Evolutionary conservation across 2,329 filamentous ascomycete genomes (phyloP), one percentile per base, ranked within the genome.

Genomic region (Aspergillus unguis): DNA sequence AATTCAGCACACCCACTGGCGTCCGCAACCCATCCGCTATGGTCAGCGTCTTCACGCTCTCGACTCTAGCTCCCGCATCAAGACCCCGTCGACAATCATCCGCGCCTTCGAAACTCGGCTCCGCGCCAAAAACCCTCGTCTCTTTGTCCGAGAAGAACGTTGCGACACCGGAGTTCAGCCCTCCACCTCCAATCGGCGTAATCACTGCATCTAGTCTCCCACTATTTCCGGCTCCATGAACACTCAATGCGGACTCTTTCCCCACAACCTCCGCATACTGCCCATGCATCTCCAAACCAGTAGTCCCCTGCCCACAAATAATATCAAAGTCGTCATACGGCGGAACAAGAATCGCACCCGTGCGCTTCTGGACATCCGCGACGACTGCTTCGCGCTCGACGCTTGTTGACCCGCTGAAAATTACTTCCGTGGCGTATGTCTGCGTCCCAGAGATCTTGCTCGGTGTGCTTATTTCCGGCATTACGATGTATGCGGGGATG

Each of bases 301-400:
- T 78, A 0, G 92, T 97, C n/a, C 92, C 94, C 75, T 96, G 92
- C 0, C 94, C 92, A 0, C 96, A 82, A 51, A 97, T 87, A 59
- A 96, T 91, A 69, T 96, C 84, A 2, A 88, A 87, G 72, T 97
- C 89, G 70, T 97, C 90, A 68, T 96, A 96, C 0, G 94, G 92
- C 49, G 92, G 92, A 4, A 99, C 81, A 7, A 96, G 77, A 1
- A 85, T 83, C 0, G 90, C 91, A 37, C 87, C 86, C 0, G 89
- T 95, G 54, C 85, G 75, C 28, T 76, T 75, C 1, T 90, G 80
- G 5, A 96, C 83, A 3, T 84, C 74, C n/a, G 71, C 76, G 1
- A 90, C 85, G 6, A 87, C 84, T 6, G 86, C 87, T 72, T 96
- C 90, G 44, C 94, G 85, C 77, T 96, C 92, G 3, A 80, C 75